phyloP scores from a whole-genome alignment of 2,329 filamentous ascomycete species.

The Aspergillus oerlinghausenensis region DNA sequence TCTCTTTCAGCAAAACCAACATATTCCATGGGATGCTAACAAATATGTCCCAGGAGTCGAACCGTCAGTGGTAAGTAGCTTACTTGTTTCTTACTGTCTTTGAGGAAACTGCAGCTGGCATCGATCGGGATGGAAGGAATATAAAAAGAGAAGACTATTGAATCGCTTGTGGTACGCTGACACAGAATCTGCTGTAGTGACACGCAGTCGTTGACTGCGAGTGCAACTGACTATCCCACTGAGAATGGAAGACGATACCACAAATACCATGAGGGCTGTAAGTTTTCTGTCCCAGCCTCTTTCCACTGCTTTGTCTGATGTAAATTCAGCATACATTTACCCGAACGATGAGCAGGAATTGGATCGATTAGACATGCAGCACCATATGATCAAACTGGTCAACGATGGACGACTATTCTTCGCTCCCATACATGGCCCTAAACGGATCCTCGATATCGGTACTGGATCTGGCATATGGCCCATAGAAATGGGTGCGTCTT shows the following conservation, averaged over 20 bases:
- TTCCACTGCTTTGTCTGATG: not conserved
- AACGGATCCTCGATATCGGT: constrained; percentile 53
- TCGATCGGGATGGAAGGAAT: not conserved
- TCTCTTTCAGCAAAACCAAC: not conserved
- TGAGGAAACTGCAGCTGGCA: not conserved
- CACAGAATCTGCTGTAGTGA: constrained; percentile 25
- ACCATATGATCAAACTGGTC: constrained; percentile 50
- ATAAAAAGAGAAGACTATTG: not conserved
- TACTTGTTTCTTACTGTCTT: not conserved
- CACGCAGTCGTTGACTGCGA: constrained; percentile 40
- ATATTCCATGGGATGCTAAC: constrained; percentile 19
- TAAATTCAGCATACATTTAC: constrained; percentile 35
- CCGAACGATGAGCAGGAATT: constrained; percentile 54
- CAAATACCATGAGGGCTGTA: constrained; percentile 42
- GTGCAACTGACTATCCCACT: constrained; percentile 41
- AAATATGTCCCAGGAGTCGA: constrained; percentile 19
- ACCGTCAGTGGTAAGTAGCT: constrained; percentile 23
- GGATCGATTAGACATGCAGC: constrained; percentile 52
- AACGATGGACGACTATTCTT: constrained; percentile 44
- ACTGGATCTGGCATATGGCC: constrained; percentile 65
- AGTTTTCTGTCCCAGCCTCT: constrained; percentile 10
- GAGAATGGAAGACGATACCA: constrained; percentile 43
- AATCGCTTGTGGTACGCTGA: not conserved
- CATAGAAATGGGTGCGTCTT: constrained; percentile 55
- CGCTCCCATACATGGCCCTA: constrained; percentile 43